Evolutionary conservation across 164 flowering plant species (phyloP), one percentile per base, ranked within the genome.

Genomic region (Vitis vinifera): DNA sequence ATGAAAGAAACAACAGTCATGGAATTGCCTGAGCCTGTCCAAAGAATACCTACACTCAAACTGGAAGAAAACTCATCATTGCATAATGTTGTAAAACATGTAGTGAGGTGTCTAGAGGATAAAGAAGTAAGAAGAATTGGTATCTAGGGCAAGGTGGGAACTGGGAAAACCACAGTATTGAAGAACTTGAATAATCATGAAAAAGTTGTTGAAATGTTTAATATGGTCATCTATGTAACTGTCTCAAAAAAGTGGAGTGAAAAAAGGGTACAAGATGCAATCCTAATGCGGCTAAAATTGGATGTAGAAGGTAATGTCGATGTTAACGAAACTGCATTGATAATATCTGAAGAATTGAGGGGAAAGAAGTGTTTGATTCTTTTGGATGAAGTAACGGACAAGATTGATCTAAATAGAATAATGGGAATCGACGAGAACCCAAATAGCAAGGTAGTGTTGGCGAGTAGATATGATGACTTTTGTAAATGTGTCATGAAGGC

Each of bases 101-200:
- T 47, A n/a, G 0, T 37, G 9, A 30, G 29, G 47, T 14, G 0
- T 44, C 13, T 70, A 27, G 27, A 16, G 1, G 51, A 70, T 17
- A 0, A 3, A 4, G 23, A 63, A 9, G 10, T 72, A 8, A 65
- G 19, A 48, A 68, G 59, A 31, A 27, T 76, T 19, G 79, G 68
- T 5, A 16, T 76, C 13, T 65, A 58, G 23, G 71, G 76, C n/a
- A 64, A 12, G 31, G 66, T 16, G 14, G 76, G 73, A 23, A 12
- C 55, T 9, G 73, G 64, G 9, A 77, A 77, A 29, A 73, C 68
- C 10, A 68, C 63, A 3, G 7, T 69, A 2, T 17, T 73, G 67
- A 49, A 77, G 49, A 47, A 17, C 16, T 37, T 77, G 30, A 66
- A 65, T 17, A 51, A 73, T 50, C 13, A 16, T 49, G 64, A 31